Evolutionary conservation across 306 rosid species (phyloP).

Genomic region (Crataegus laevigata): DNA sequence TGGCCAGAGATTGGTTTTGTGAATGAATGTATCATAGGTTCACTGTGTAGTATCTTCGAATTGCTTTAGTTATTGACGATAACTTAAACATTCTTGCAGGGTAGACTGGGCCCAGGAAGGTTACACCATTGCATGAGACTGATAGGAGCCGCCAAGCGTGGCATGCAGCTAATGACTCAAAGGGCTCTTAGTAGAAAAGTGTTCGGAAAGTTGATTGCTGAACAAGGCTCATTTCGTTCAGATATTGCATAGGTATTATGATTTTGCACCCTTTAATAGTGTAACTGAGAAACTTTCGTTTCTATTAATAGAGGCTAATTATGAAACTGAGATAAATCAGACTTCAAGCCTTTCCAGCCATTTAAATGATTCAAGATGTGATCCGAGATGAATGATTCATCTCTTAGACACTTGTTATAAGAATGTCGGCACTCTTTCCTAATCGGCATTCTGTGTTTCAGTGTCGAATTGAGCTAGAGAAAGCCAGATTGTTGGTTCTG

Average conservation of each 20-base stretch:
- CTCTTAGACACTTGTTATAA: neutral
- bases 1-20: neutral
- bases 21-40: neutral
- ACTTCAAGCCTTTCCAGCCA: neutral
- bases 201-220: constrained; percentile 84
- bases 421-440: neutral
- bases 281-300: neutral
- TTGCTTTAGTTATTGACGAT: neutral
- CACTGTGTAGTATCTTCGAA: neutral
- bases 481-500: constrained; percentile 71
- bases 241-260: constrained; percentile 70
- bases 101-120: constrained; percentile 96
- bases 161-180: constrained; percentile 73
- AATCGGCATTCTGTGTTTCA: constrained; percentile 19
- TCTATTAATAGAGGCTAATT: neutral
- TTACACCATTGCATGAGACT: constrained; percentile 97
- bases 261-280: neutral
- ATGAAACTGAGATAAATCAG: neutral
- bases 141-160: constrained; percentile 91
- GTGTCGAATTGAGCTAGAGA: constrained; percentile 91
- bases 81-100: constrained; percentile 42
- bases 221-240: constrained; percentile 84
- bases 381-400: neutral
- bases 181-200: constrained; percentile 79
- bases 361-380: neutral